These are phyloP conservation scores for Magnaporthiopsis rhizophila DNA, from an alignment of 2,329 filamentous ascomycete species.

Conservation along the genomic window DNA sequence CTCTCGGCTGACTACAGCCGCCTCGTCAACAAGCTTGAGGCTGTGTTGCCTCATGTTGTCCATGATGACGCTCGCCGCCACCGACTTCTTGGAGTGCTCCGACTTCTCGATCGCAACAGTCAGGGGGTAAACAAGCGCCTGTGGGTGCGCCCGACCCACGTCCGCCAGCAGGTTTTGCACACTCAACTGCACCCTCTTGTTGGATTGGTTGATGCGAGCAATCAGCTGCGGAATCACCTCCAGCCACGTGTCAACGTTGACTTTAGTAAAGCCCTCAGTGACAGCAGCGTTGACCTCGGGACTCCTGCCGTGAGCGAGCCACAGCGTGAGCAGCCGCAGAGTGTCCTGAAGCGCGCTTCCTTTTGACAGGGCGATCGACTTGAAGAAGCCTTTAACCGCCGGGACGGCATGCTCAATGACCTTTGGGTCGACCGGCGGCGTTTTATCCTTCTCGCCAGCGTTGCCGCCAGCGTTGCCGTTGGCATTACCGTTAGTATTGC, in stretches of 20 bases:
- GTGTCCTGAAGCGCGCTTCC: constrained; percentile 95
- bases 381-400: constrained; percentile 92
- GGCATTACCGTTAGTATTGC: too few relatives aligned
- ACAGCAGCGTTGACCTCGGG: constrained; percentile 82
- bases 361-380: constrained; percentile 85
- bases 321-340: constrained; percentile 81
- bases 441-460: constrained; percentile 25
- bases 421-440: constrained; percentile 6
- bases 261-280: constrained; percentile 80
- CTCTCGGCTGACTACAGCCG: constrained; percentile 90
- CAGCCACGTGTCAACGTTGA: constrained; percentile 97
- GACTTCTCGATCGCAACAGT: constrained; percentile 94
- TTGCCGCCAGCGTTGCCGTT: background rate
- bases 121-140: constrained; percentile 91
- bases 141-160: constrained; percentile 88
- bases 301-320: constrained; percentile 90
- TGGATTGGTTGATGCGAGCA: constrained; percentile 93
- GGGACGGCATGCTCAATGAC: constrained; percentile 85
- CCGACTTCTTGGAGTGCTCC: constrained; percentile 69
- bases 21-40: constrained; percentile 85
- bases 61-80: constrained; percentile 90
- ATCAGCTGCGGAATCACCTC: constrained; percentile 97
- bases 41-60: constrained; percentile 96
- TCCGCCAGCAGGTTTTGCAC: constrained; percentile 90
- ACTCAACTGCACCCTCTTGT: constrained; percentile 75